Evolutionary conservation across 1,284 basidiomycete species (phyloP), one percentile per base, ranked within the genome.

Genomic region (Leccinum huronense): DNA sequence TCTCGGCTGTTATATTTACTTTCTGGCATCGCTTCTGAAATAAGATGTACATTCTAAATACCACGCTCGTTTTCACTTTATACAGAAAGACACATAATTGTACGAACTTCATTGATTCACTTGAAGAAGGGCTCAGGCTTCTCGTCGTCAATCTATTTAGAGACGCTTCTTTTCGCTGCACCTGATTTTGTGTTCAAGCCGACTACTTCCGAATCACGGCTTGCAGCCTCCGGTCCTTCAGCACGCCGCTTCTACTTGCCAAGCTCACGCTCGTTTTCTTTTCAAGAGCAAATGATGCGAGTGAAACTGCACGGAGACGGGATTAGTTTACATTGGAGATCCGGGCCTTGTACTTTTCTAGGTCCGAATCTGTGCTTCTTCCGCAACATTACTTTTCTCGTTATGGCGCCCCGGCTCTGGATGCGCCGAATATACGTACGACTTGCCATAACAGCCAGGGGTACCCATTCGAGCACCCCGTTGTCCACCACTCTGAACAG

Each of bases 361-460:
- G 23, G 5, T 45, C 42, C 23, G 23, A 16, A 45, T 16, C n/a
- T 45, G 48, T 51, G 23, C 48, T 27, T 27, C 48, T 51, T 51
- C 42, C 10, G 34, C 34, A 11, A 34, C 34, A 7, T 51, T 13
- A 16, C 23, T 10, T 23, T 11, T 16, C 19, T 27, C 10, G 8
- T 16, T 16, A n/a, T n/a, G 8, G 11, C n/a, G 8, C 42, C 38
- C 55, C 9, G 55, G 51, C 53, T n/a, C 40, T 36, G 48, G 34
- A 58, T 16, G 27, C 31, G n/a, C 59, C 30, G n/a, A 16, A 30
- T 14, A 7, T 60, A 60, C 66, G 66, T 51, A 27, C 16, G 2
- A 54, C 10, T 38, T 69, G 59, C 67, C 61, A 62, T 69, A 62
- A 61, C 59, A 45, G 71, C 68, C 56, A 69, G 19, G 65, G 40